Conservation (phyloP, 495 filamentous ascomycete genomes). For the Penicillium robsamsonii region DNA sequence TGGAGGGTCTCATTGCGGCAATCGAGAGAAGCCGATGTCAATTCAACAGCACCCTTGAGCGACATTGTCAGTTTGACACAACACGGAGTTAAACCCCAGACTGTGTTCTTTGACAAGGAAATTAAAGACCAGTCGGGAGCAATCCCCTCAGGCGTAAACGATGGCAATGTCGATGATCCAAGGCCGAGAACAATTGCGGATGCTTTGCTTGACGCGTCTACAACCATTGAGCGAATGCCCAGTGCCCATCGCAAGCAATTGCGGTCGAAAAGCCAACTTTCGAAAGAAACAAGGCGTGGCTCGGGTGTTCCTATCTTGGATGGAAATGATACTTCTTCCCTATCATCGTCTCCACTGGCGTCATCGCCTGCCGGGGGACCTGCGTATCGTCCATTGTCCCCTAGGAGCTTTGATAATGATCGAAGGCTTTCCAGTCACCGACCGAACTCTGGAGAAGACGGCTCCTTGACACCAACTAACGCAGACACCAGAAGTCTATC, state of each 20-base stretch:
- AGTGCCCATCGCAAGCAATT: slow-evolving; percentile 55
- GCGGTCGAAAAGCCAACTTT: slow-evolving; percentile 44
- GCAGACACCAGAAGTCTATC: slow-evolving; percentile 33
- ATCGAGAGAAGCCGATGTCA: slow-evolving; percentile 45
- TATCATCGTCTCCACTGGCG: slow-evolving; percentile 33
- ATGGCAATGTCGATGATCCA: slow-evolving; percentile 32
- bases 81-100: slow-evolving; percentile 74
- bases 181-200: slow-evolving; percentile 79
- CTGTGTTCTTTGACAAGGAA: slow-evolving; percentile 84
- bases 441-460: slow-evolving; percentile 34
- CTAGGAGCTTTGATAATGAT: slow-evolving; percentile 38
- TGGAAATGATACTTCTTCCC: slow-evolving; percentile 29
- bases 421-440: slow-evolving; percentile 22
- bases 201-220: slow-evolving; percentile 88
- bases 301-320: slow-evolving; percentile 21
- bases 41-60: slow-evolving; percentile 53
- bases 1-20: slow-evolving; percentile 78
- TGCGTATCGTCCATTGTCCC: slow-evolving; percentile 40
- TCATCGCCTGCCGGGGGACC: slow-evolving; percentile 43
- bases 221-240: slow-evolving; percentile 71
- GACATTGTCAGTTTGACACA: slow-evolving; percentile 67
- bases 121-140: slow-evolving; percentile 46
- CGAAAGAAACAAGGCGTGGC: slow-evolving; percentile 41
- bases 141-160: slow-evolving; percentile 31
- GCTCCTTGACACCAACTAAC: slow-evolving; percentile 39